Evolutionary conservation across 352 stramenopile genomes (phyloP).

Genomic region (Thraustotheca clavata): DNA sequence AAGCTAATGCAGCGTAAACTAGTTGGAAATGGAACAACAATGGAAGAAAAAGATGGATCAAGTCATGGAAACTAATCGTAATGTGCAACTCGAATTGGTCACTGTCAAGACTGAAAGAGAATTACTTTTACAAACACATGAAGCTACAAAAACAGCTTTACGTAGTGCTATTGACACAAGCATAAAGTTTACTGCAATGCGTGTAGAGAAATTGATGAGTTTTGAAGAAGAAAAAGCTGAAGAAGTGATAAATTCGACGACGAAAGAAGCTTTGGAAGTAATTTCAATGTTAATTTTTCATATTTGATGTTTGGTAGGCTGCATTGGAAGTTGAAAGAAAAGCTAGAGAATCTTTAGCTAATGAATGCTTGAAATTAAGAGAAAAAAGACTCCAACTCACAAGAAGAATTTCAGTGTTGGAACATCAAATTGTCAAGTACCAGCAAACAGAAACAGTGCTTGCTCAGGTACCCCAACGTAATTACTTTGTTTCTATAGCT

Average conservation of each 20-base stretch:
- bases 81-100: neutral
- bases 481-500: neutral
- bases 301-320: neutral
- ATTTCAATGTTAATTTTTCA: neutral
- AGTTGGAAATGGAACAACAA: neutral
- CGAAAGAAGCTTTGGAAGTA: neutral
- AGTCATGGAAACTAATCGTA: neutral
- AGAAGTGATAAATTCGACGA: neutral
- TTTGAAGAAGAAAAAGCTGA: neutral
- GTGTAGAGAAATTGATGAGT: neutral
- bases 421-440: constrained; percentile 44
- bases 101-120: neutral
- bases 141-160: neutral
- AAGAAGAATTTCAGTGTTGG: constrained; percentile 36
- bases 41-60: neutral
- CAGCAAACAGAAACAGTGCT: constrained; percentile 72
- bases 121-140: neutral
- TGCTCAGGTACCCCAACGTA: constrained; percentile 28
- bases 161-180: neutral
- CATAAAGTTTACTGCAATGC: neutral
- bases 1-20: neutral
- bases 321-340: neutral
- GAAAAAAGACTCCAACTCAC: constrained; percentile 32
- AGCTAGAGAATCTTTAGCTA: neutral
- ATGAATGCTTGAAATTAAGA: constrained; percentile 9